Evolutionary conservation across 345 rosid genomes (phyloP).

Genomic region (Laguncularia racemosa): DNA sequence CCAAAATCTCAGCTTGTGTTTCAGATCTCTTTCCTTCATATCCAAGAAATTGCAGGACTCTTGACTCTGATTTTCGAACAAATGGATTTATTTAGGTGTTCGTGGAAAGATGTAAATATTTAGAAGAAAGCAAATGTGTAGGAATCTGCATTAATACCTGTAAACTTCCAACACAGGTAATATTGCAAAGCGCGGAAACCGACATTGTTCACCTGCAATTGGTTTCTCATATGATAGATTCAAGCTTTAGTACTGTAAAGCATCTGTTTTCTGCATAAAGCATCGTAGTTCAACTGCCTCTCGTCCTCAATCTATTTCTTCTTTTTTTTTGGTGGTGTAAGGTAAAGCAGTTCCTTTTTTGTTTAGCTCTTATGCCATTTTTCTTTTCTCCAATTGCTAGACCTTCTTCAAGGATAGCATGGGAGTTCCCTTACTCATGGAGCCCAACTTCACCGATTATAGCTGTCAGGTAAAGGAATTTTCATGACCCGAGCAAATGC

Average conservation of each 20-base stretch:
- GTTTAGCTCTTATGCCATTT: neutral
- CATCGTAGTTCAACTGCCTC: no score
- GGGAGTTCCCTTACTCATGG: conserved; percentile 86
- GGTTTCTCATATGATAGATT: neutral
- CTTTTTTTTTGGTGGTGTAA: neutral
- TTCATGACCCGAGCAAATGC: neutral
- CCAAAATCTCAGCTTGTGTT: no score
- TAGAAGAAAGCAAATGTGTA: conserved; percentile 90
- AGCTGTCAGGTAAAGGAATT: conserved; percentile 64
- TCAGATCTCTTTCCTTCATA: neutral
- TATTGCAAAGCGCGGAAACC: no score
- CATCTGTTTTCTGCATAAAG: no score
- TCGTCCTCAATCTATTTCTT: no score
- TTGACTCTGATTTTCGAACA: neutral
- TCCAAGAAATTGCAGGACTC: neutral
- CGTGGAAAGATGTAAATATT: conserved; percentile 82
- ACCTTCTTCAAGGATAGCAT: conserved; percentile 70
- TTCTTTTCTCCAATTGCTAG: conserved; percentile 19
- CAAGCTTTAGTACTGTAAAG: neutral
- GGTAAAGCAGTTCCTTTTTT: neutral
- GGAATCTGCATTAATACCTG: conserved; percentile 86
- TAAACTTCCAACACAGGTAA: conserved; percentile 91
- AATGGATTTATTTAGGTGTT: conserved; percentile 40
- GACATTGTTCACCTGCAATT: no score
- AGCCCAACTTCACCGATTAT: conserved; percentile 82